Evolutionary conservation across 495 filamentous ascomycete genomes (phyloP).

Genomic region (Hypoxylon fuscum): DNA sequence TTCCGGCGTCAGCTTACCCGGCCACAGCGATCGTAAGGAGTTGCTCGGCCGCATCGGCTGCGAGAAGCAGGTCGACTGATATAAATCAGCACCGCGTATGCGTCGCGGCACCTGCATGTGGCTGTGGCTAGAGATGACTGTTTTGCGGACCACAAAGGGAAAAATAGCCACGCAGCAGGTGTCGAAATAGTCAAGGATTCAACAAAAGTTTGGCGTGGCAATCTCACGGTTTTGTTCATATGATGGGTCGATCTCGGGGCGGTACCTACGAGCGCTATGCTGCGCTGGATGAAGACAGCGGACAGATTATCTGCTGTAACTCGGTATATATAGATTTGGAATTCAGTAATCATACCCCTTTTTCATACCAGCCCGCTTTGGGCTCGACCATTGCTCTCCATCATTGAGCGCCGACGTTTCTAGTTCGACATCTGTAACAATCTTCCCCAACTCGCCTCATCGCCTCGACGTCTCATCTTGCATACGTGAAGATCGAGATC

Average conservation of each 20-base stretch:
- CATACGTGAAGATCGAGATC: not conserved
- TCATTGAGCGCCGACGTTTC: no score
- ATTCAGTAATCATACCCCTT: conserved; percentile 45
- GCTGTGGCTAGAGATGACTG: conserved; percentile 3
- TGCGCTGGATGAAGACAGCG: conserved; percentile 11
- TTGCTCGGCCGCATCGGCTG: conserved; percentile 77
- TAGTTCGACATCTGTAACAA: not conserved
- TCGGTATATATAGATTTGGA: conserved; percentile 44
- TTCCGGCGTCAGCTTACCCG: conserved; percentile 69
- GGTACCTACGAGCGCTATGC: conserved; percentile 21
- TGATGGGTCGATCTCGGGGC: conserved; percentile 31
- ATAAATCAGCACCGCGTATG: conserved; percentile 5
- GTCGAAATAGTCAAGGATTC: conserved; percentile 18
- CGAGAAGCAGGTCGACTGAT: conserved; percentile 69
- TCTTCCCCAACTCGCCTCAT: not conserved
- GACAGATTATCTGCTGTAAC: conserved; percentile 29
- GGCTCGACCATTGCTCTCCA: not conserved
- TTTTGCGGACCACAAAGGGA: conserved; percentile 15
- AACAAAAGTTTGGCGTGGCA: conserved; percentile 33
- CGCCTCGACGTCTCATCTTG: conserved; percentile 2
- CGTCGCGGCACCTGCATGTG: conserved; percentile 9
- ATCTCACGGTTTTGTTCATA: conserved; percentile 31
- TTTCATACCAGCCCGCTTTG: conserved; percentile 1
- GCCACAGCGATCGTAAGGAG: conserved; percentile 78
- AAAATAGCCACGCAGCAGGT: conserved; percentile 2